phyloP scores from a whole-genome alignment of 2,329 filamentous ascomycete genomes.

The Colletotrichum caudatum region DNA sequence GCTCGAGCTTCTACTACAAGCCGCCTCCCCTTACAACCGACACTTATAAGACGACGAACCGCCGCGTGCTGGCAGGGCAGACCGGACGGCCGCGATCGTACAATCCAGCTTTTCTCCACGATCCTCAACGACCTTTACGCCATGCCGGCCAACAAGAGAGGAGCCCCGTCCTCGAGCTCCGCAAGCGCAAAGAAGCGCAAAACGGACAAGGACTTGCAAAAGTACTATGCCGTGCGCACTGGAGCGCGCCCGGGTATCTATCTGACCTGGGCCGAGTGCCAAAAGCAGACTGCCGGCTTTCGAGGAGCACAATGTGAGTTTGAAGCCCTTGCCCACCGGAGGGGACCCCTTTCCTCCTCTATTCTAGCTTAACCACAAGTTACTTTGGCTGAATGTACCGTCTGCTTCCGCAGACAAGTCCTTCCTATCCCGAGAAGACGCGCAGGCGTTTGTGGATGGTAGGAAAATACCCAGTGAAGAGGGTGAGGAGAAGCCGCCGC shows the following conservation, averaged over 20 bases:
- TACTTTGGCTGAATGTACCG: neutral
- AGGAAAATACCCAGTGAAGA: constrained; percentile 58
- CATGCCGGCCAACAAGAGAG: constrained; percentile 40
- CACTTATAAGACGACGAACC: constrained; percentile 15
- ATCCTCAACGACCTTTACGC: constrained; percentile 17
- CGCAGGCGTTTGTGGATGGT: constrained; percentile 80
- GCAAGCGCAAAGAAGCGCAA: constrained; percentile 60
- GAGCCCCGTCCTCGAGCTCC: constrained; percentile 19
- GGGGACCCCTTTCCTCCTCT: neutral
- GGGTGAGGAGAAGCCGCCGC: constrained; percentile 55
- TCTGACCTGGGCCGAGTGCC: constrained; percentile 69
- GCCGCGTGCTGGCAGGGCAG: constrained; percentile 16
- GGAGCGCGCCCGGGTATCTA: constrained; percentile 64
- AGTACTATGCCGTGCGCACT: constrained; percentile 73
- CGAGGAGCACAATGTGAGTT: constrained; percentile 76
- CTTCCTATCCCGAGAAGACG: constrained; percentile 79
- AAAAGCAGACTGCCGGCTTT: constrained; percentile 70
- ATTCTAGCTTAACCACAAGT: neutral
- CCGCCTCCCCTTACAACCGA: neutral
- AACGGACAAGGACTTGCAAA: constrained; percentile 58
- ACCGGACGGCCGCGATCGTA: constrained; percentile 10
- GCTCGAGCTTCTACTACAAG: constrained; percentile 4
- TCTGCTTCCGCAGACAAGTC: constrained; percentile 74
- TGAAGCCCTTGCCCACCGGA: neutral
- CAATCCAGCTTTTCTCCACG: constrained; percentile 3